Evolutionary conservation across 495 filamentous ascomycete genomes (phyloP), one percentile per base, ranked within the genome.

Genomic region (Penicillium crystallinum): DNA sequence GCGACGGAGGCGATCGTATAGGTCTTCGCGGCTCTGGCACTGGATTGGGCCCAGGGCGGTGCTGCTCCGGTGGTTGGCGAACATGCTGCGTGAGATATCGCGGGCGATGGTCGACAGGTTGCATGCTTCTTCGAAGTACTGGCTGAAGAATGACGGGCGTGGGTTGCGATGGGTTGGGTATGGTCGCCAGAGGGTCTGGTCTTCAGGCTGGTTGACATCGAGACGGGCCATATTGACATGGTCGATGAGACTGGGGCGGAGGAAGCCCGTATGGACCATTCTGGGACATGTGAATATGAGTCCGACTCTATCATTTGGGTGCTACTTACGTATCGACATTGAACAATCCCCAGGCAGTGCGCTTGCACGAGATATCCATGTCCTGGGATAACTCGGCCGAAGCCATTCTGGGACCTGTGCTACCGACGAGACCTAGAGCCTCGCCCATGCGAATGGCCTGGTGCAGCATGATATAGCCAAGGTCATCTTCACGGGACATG

Each of bases 291-390:
- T 10, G 29, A 23, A 18, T 43, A 17, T 27, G 29, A 43, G 29
- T 25, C 22, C n/a, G 40, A 29, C 1, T 6, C 6, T 1, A 17
- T 18, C 46, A 15, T 12, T 21, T 1, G 10, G 0, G 22, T 25
- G 5, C 8, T 27, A 63, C 72, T 40, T 53, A 74, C 73, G 74
- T 74, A 37, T 77, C 74, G 35, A 75, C 66, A 40, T 75, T 69
- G 42, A 74, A 75, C 17, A 77, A 46, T 1, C 74, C 74, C 74
- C 72, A 75, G 5, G 68, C 70, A 15, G 69, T 73, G 46, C 67
- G 56, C 46, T 58, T 61, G 33, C 67, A 42, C 2, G 70, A 75
- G 6, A 52, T 49, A 36, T 69, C 62, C 66, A 70, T 75, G 37
- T 73, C 71, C 9, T 59, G 35, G 0, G 67, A 64, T 4, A 67